A percentile compares a stretch with the other conserved stretches of the same genome.
Evolutionary conservation across 2,329 filamentous ascomycete genomes (phyloP).

Genomic region (Shiraia sp.): DNA sequence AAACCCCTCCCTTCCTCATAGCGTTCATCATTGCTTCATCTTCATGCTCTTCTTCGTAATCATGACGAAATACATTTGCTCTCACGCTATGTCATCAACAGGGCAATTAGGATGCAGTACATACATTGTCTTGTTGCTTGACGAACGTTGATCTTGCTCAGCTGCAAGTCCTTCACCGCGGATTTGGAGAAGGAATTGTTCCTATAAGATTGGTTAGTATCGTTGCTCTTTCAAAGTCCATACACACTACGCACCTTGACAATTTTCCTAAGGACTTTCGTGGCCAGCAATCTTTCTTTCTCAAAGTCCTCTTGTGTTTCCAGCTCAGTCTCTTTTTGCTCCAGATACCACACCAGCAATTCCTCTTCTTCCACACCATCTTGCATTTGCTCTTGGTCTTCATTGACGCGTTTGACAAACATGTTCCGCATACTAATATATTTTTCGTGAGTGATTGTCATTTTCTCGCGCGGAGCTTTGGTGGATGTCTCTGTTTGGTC

Average conservation of each 20-base stretch:
- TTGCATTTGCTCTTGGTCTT: constrained; percentile 74
- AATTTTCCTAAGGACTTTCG: constrained; percentile 92
- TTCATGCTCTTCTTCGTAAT: no score
- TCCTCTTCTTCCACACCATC: constrained; percentile 86
- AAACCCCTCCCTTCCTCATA: no score
- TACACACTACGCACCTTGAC: constrained; percentile 71
- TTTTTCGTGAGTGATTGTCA: constrained; percentile 93
- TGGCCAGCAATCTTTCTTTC: constrained; percentile 70
- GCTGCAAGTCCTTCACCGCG: constrained; percentile 88
- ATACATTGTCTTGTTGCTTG: constrained; percentile 66
- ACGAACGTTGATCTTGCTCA: constrained; percentile 63
- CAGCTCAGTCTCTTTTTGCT: constrained; percentile 84
- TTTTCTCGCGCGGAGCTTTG: constrained; percentile 59
- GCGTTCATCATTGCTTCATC: no score
- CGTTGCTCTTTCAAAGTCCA: neutral
- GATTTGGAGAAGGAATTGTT: constrained; percentile 63
- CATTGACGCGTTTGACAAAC: constrained; percentile 79
- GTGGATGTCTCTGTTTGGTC: constrained; percentile 44
- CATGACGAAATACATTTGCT: no score
- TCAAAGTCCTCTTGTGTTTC: constrained; percentile 80
- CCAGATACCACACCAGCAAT: constrained; percentile 86
- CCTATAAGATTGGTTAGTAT: constrained; percentile 46
- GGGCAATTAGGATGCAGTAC: constrained; percentile 94
- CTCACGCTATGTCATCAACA: constrained; percentile 61
- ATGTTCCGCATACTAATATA: constrained; percentile 89